A percentile compares a stretch with the other conserved stretches of the same genome.
Conservation (phyloP, 139 green algal species). For the Ulvella scutata region DNA sequence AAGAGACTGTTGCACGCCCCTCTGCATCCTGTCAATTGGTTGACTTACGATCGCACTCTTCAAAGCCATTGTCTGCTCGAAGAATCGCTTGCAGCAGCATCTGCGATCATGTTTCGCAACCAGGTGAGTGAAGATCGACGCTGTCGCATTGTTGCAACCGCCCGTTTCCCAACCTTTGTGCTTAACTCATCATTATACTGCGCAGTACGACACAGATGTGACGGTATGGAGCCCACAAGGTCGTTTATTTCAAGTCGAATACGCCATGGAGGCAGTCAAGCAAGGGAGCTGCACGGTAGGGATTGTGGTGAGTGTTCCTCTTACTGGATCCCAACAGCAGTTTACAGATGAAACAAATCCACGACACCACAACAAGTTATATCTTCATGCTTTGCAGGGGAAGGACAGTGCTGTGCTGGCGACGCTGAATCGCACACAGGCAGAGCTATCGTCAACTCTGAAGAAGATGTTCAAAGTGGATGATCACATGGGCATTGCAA, state of each 20-base stretch:
- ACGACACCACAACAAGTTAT: background rate
- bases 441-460: conserved; percentile 81
- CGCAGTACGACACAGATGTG: conserved; percentile 95
- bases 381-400: conserved; percentile 45
- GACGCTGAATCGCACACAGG: conserved; percentile 74
- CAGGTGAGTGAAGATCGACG: background rate
- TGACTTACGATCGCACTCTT: too few species aligned
- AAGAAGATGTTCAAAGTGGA: conserved; percentile 95
- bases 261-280: conserved; percentile 98
- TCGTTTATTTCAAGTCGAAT: conserved; percentile 91
- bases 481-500: conserved; percentile 93
- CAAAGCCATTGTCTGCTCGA: too few species aligned
- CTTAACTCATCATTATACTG: background rate
- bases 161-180: background rate
- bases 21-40: too few species aligned
- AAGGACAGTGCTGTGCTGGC: conserved; percentile 79
- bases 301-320: conserved; percentile 42
- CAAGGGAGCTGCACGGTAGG: conserved; percentile 87
- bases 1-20: too few species aligned
- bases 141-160: background rate
- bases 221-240: conserved; percentile 91
- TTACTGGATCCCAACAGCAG: background rate
- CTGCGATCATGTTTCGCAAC: background rate
- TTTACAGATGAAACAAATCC: background rate
- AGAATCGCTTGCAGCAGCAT: too few species aligned